Evolutionary conservation across 345 rosid species (phyloP).

Genomic region (Heritiera fomes): DNA sequence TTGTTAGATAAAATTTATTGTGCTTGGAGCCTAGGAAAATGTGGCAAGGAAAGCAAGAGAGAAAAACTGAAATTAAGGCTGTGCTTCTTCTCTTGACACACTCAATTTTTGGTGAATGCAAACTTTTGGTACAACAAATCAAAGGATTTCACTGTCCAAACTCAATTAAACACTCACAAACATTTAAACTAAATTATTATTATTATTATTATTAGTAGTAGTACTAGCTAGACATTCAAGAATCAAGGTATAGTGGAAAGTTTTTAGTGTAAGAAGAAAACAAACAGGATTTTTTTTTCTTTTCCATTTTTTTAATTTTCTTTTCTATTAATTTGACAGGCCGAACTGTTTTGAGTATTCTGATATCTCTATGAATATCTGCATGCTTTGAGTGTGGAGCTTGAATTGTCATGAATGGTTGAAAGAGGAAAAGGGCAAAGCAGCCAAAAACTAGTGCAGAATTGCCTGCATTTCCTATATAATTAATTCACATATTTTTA

Average conservation of each 20-base stretch:
- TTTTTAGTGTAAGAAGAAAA: no score
- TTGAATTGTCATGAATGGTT: not conserved
- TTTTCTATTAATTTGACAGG: no score
- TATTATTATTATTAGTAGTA: no score
- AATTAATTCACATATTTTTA: not conserved
- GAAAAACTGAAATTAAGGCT: not conserved
- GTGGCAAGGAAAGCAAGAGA: not conserved
- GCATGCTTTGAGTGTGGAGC: not conserved
- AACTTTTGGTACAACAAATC: conserved; percentile 1
- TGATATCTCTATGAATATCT: no score
- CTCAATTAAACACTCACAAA: not conserved
- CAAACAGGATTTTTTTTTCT: no score
- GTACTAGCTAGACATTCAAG: no score
- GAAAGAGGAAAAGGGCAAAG: not conserved
- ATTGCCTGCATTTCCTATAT: not conserved
- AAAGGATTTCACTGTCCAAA: not conserved
- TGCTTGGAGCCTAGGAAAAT: not conserved
- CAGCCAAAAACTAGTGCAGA: not conserved
- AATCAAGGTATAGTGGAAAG: no score
- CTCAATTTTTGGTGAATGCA: not conserved
- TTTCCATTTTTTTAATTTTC: no score
- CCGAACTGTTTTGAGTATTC: not conserved
- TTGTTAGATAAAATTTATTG: no score
- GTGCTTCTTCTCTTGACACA: not conserved
- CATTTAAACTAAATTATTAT: not conserved